Base-by-base conservation (phyloP, 179 eudicot species). In the Beta macrorhiza region DNA sequence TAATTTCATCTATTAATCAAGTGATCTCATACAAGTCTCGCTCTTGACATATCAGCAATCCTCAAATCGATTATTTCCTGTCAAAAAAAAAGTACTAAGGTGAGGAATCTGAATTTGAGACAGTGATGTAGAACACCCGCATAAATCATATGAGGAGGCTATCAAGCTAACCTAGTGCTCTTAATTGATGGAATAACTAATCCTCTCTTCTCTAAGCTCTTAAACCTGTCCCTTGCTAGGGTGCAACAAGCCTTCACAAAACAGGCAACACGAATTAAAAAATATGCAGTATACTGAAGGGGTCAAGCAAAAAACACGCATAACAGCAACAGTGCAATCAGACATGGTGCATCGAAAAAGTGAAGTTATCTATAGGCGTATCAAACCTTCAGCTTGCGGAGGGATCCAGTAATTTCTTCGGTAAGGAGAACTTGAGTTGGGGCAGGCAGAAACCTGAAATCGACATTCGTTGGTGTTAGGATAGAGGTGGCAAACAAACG, bases 191-290 rank as follows among this genome's bases (percentile, higher is more conserved):
- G 98, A 74, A 89, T 89, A 77, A 92, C 67, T 86, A 95, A 80
- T 72, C 99, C 99, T 83, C 99, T 87, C 87, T 96, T 93, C 89
- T 96, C 98, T 45, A 93, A 86, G 89, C 98, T 96, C 89, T 96
- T 95, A 75, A 82, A 96, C 47, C 98, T 89, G 82, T 96, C 99
- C 82, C 89, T 92, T 57, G 98, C 98, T 70, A 96, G 91, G 2
- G 98, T 93, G 82, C 88, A 87, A 85, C 99, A 96, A 8, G 91
- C 98, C 99, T 90, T 77, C 82, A 87, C 57, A 79, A 67, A 59
- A 61, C 45, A 55, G 32, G 22, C 20, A 68, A 67, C 78, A 71
- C 16, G n/a, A 6, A 47, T 37, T 15, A 44, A 29, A 42, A 64
- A 65, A 14, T 29, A 67, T 10, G 4, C 20, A 67, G 37, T 0